Base-by-base conservation (phyloP, 768 basidiomycete species). In the Polyporus arcularius region DNA sequence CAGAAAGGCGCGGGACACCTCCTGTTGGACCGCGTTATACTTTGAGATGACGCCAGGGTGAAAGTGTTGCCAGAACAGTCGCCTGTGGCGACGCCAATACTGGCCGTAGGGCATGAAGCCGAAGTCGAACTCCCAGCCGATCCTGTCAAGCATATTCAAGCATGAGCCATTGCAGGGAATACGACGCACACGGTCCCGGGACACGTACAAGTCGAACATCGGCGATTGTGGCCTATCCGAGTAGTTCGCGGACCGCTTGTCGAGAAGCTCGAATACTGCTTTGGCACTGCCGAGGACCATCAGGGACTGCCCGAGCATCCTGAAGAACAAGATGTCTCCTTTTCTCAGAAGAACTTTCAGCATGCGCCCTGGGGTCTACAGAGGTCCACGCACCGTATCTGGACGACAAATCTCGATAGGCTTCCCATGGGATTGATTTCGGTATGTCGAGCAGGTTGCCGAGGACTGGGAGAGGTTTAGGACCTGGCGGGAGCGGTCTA, bases 51-150 rank as follows among this genome's bases (percentile, higher is more conserved):
- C 75, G 28, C 69, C 66, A 1, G 69, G 64, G 53, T 78, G 74
- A 60, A 82, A 78, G 55, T 81, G 74, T 49, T 77, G 67, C 39
- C 75, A 73, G 63, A 82, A 80, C 10, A 75, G 51, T 15, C 75
- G 72, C 10, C 82, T 74, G 28, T 75, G 75, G 10, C 72, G 71
- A 50, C 71, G 76, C 81, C 82, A 82, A 9, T 38, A 40, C 40
- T 73, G 68, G 21, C 77, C 76, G 46, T 81, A 81, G 3, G 70
- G 72, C 74, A 79, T 74, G 40, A 75, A 65, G 2, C 72, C 71
- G 52, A 81, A 73, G 28, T 71, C 72, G 67, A 74, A 77, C 3
- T 79, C 79, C 70, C 80, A 77, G 32, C 81, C 80, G 52, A 53
- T 63, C 8, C 65, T 64, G 40, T 18, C 32, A 18, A 32, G 30